A percentile compares a stretch with the other conserved stretches of the same genome.
These are phyloP conservation scores for Arachnomyces sp. DNA, from an alignment of 2,329 filamentous ascomycete species.

Conservation along the genomic window DNA sequence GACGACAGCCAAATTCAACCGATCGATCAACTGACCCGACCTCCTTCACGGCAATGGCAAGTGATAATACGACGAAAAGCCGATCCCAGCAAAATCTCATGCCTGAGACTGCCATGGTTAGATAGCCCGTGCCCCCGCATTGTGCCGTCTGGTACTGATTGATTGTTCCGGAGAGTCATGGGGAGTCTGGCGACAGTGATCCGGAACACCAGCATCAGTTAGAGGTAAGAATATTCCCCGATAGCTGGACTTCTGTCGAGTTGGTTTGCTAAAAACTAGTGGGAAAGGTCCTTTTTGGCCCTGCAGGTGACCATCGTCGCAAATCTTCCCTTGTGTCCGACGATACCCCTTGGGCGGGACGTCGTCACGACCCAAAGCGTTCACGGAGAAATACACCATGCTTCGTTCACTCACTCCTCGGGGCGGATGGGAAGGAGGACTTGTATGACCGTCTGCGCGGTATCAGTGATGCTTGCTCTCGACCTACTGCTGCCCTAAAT, in stretches of 20 bases:
- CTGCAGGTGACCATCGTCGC: conserved; percentile 45
- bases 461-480: conserved; percentile 1
- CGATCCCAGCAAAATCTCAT: no score
- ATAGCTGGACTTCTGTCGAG: not conserved
- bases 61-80: no score
- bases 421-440: conserved; percentile 13
- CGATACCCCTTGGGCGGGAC: conserved; percentile 31
- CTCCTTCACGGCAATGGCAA: no score
- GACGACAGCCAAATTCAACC: no score
- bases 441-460: not conserved
- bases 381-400: conserved; percentile 43
- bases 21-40: no score
- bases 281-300: conserved; percentile 8
- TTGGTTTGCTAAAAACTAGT: not conserved
- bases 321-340: conserved; percentile 51
- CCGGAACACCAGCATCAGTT: conserved; percentile 26
- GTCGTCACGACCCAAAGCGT: conserved; percentile 27
- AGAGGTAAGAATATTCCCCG: conserved; percentile 22
- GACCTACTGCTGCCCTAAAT: not conserved
- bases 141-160: not conserved
- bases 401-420: conserved; percentile 54
- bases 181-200: conserved; percentile 25
- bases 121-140: not conserved
- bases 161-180: conserved; percentile 17
- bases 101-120: no score